Evolutionary conservation across 345 rosid genomes (phyloP).

Genomic region (Nasturtium officinale): DNA sequence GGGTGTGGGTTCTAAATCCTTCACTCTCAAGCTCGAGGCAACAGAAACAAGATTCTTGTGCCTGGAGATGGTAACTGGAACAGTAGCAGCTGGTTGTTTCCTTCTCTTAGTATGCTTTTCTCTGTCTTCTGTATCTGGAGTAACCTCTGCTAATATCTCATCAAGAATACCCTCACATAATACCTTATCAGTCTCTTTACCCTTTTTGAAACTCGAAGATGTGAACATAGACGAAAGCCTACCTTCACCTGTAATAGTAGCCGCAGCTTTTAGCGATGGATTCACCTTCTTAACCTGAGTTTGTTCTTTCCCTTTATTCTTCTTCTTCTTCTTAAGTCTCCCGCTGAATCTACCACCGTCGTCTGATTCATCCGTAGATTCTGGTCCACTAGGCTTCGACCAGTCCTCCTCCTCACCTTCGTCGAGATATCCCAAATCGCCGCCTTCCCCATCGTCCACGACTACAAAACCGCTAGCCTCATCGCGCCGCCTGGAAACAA

Average conservation of each 20-base stretch:
- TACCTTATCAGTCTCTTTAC: slow-evolving; percentile 61
- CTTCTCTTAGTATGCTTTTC: slow-evolving; percentile 57
- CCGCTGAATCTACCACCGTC: slow-evolving; percentile 51
- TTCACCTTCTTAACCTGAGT: slow-evolving; percentile 58
- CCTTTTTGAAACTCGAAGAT: slow-evolving; percentile 69
- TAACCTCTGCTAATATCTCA: slow-evolving; percentile 75
- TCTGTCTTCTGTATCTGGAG: slow-evolving; percentile 76
- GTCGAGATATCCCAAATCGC: slow-evolving; percentile 77
- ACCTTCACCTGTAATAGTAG: slow-evolving; percentile 83
- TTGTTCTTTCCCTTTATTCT: slow-evolving; percentile 49
- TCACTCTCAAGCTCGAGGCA: slow-evolving; percentile 8
- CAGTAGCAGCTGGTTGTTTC: slow-evolving; percentile 34
- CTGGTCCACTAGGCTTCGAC: slow-evolving; percentile 58
- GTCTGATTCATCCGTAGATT: slow-evolving; percentile 71
- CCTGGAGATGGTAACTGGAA: slow-evolving; percentile 7
- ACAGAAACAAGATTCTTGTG: slow-evolving; percentile 38
- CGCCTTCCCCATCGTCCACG: slow-evolving; percentile 74
- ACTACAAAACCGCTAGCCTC: slow-evolving; percentile 80
- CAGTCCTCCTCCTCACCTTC: slow-evolving; percentile 96
- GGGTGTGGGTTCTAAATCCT: slow-evolving; percentile 13
- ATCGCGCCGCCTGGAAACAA: slow-evolving; percentile 75
- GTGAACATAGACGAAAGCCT: slow-evolving; percentile 83
- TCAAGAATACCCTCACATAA: slow-evolving; percentile 74
- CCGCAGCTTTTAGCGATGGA: slow-evolving; percentile 70
- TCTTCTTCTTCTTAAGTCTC: slow-evolving; percentile 53